Percentiles rank a stretch among this genome's conserved stretches.
phyloP scores from a whole-genome alignment of 2,329 filamentous ascomycete genomes.

The Diplodia corticola region DNA sequence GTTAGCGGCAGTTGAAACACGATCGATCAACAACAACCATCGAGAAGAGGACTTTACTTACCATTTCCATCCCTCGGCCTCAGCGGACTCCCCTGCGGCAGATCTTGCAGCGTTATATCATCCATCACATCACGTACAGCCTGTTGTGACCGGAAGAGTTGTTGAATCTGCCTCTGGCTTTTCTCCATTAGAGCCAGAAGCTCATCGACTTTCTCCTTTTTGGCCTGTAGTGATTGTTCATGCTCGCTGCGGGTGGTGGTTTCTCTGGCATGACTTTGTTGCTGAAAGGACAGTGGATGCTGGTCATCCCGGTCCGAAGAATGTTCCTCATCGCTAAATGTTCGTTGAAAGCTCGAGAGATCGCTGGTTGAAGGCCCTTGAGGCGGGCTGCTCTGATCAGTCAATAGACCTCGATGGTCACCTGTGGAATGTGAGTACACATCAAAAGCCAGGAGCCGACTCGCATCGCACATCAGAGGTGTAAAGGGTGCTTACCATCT shows the following conservation, averaged over 20 bases:
- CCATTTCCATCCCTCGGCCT: neutral
- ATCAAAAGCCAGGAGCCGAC: neutral
- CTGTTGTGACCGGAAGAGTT: slow-evolving; percentile 4
- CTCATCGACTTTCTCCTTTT: neutral
- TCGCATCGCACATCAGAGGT: neutral
- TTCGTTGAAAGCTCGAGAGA: neutral
- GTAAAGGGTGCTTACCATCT: neutral
- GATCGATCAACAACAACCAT: too few species aligned
- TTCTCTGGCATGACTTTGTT: neutral
- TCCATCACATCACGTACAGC: neutral
- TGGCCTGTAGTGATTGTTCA: neutral
- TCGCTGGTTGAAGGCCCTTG: neutral
- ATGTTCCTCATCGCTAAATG: neutral
- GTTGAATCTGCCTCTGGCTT: slow-evolving; percentile 17
- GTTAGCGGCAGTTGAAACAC: neutral
- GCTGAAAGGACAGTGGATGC: neutral
- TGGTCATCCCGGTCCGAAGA: neutral
- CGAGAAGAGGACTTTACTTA: neutral
- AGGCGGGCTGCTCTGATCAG: neutral
- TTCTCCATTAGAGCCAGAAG: slow-evolving; percentile 4
- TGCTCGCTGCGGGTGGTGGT: neutral
- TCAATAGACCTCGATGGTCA: neutral
- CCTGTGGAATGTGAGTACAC: neutral
- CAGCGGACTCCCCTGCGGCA: neutral
- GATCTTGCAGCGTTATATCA: neutral